These are phyloP conservation scores for Calocybe cyanea DNA, from an alignment of 768 basidiomycete genomes.

Conservation along the genomic window DNA sequence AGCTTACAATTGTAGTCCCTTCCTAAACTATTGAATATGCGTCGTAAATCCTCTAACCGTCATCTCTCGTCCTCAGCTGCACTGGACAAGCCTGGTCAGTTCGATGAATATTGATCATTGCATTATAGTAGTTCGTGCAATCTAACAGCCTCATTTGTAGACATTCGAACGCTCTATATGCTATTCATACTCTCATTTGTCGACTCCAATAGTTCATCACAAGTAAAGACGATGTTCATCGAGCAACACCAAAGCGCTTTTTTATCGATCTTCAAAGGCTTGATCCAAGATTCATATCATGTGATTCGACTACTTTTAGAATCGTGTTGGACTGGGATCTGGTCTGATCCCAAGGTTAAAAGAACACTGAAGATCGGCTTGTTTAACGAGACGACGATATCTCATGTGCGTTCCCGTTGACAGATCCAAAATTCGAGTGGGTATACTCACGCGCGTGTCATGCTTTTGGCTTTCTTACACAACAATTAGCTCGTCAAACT, in stretches of 20 bases:
- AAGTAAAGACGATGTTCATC: conserved; percentile 60
- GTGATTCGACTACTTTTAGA: conserved; percentile 66
- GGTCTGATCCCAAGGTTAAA: conserved; percentile 70
- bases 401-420: conserved; percentile 47
- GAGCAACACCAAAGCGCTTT: conserved; percentile 69
- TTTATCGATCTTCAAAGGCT: conserved; percentile 67
- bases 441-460: too few relatives aligned
- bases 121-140: neutral
- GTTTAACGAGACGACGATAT: conserved; percentile 64
- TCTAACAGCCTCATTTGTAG: conserved; percentile 35
- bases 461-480: neutral
- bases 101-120: conserved; percentile 3
- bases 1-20: conserved; percentile 43
- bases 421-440: too few relatives aligned
- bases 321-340: conserved; percentile 71
- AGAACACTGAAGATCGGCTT: conserved; percentile 66
- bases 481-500: conserved; percentile 62
- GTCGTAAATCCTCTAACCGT: conserved; percentile 51
- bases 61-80: conserved; percentile 27
- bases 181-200: conserved; percentile 74
- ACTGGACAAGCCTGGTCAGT: conserved; percentile 55
- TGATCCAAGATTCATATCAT: conserved; percentile 60
- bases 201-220: conserved; percentile 38
- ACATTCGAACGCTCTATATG: conserved; percentile 77
- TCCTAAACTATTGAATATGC: conserved; percentile 65